These are phyloP conservation scores for Beauveria pseudobassiana DNA, from an alignment of 2,329 filamentous ascomycete genomes.

Conservation along the genomic window DNA sequence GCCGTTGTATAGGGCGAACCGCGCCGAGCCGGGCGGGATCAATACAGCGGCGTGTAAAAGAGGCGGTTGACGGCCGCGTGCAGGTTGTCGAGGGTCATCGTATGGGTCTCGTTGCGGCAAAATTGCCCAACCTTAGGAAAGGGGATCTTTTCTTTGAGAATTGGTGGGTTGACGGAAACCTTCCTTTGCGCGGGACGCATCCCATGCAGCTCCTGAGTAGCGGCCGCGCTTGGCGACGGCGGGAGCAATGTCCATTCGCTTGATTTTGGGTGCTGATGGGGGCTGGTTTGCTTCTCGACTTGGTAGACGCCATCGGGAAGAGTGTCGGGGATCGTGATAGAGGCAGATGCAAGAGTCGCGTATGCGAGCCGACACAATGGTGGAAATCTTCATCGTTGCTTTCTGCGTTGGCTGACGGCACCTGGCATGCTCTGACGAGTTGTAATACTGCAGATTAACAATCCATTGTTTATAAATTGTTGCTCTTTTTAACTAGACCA, in stretches of 20 bases:
- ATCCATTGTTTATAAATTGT: no score
- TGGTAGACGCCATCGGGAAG: not conserved
- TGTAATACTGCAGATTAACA: no score
- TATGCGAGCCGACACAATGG: not conserved
- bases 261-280: not conserved
- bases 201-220: not conserved
- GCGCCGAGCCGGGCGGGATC: slow-evolving; percentile 5
- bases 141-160: not conserved
- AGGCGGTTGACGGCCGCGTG: slow-evolving; percentile 10
- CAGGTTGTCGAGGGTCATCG: not conserved
- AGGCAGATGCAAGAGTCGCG: not conserved
- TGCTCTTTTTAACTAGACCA: no score
- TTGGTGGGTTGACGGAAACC: no score
- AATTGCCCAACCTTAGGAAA: not conserved
- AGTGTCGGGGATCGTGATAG: not conserved
- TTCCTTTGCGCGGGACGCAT: no score
- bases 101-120: not conserved
- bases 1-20: slow-evolving; percentile 10
- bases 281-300: not conserved
- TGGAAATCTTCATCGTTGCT: not conserved
- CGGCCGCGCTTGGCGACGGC: not conserved
- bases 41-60: slow-evolving; percentile 12
- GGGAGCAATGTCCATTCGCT: not conserved
- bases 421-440: no score
- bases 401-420: not conserved